A percentile compares a stretch with the other conserved stretches of the same genome.
Evolutionary conservation across 805 yeast species (phyloP).

Genomic region (Candida verbasci): DNA sequence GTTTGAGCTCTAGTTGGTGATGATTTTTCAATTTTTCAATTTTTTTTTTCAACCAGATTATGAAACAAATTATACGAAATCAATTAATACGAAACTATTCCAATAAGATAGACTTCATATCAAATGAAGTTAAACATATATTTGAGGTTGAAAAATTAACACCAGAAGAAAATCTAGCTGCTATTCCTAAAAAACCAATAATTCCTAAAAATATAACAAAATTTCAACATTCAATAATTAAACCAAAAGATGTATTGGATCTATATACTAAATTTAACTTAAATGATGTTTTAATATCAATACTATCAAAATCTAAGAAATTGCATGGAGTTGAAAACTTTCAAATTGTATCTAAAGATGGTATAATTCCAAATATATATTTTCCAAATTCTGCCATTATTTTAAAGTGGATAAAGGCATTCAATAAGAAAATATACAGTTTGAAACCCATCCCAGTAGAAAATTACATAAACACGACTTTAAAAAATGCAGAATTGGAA

Average conservation of each 20-base stretch:
- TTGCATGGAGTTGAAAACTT: conserved; percentile 21
- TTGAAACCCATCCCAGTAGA: conserved; percentile 9
- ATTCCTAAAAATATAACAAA: conserved; percentile 10
- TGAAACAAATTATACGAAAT: conserved; percentile 2
- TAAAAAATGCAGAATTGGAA: neutral
- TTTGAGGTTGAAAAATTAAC: conserved; percentile 26
- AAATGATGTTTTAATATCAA: conserved; percentile 27
- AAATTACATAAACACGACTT: neutral
- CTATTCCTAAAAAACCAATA: conserved; percentile 29
- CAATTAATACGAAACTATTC: neutral
- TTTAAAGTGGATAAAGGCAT: conserved; percentile 25
- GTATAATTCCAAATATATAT: conserved; percentile 9
- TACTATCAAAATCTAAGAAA: conserved; percentile 24
- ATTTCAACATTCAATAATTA: conserved; percentile 23
- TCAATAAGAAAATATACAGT: conserved; percentile 16
- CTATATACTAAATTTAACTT: conserved; percentile 22
- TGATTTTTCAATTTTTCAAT: too few relatives aligned
- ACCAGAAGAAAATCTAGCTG: conserved; percentile 25
- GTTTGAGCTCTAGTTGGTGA: too few relatives aligned
- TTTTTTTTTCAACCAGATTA: too few relatives aligned
- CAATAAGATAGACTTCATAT: conserved; percentile 18
- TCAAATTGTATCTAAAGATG: neutral
- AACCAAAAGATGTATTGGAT: conserved; percentile 33
- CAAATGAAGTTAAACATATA: conserved; percentile 23
- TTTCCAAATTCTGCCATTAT: conserved; percentile 26